A percentile compares a stretch with the other conserved stretches of the same genome.
phyloP scores from a whole-genome alignment of 2,329 filamentous ascomycete species.

The Diaporthe velutina region DNA sequence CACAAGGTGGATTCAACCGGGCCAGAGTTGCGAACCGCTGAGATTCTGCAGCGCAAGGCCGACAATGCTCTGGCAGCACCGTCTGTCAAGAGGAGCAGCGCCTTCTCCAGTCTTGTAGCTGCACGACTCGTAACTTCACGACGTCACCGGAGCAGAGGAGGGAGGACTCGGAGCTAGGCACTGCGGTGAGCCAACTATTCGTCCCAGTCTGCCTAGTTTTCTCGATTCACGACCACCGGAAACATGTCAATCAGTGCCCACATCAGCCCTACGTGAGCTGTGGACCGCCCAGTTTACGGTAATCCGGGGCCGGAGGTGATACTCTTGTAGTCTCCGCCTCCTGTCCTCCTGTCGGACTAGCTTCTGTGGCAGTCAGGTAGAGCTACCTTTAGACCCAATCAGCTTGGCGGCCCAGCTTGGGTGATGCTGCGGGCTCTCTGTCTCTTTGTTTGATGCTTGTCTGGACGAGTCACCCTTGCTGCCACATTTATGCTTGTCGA shows the following conservation, averaged over 20 bases:
- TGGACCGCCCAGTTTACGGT: background rate
- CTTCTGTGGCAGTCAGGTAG: conserved; percentile 30
- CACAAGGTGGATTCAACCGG: conserved; percentile 5
- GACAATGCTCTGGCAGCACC: background rate
- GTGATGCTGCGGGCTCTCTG: conserved; percentile 42
- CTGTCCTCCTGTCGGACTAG: conserved; percentile 34
- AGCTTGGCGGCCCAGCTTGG: conserved; percentile 31
- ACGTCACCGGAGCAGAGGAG: background rate
- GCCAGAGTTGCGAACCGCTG: background rate
- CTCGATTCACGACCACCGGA: conserved; percentile 2
- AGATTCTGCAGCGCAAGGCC: background rate
- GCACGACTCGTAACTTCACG: conserved; percentile 9
- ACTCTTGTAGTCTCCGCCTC: conserved; percentile 34
- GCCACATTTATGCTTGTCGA: conserved; percentile 55
- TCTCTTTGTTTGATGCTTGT: conserved; percentile 61
- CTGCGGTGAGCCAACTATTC: too few species aligned
- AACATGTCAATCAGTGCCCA: conserved; percentile 20
- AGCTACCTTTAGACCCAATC: conserved; percentile 36
- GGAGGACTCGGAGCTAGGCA: background rate
- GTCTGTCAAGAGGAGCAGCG: background rate
- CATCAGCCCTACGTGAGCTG: conserved; percentile 30
- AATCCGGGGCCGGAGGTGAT: conserved; percentile 27
- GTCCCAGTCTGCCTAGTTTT: background rate
- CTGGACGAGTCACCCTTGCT: conserved; percentile 55
- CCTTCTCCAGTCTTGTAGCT: background rate